Evolutionary conservation across 495 filamentous ascomycete species (phyloP).

Genomic region (Podospora didyma): DNA sequence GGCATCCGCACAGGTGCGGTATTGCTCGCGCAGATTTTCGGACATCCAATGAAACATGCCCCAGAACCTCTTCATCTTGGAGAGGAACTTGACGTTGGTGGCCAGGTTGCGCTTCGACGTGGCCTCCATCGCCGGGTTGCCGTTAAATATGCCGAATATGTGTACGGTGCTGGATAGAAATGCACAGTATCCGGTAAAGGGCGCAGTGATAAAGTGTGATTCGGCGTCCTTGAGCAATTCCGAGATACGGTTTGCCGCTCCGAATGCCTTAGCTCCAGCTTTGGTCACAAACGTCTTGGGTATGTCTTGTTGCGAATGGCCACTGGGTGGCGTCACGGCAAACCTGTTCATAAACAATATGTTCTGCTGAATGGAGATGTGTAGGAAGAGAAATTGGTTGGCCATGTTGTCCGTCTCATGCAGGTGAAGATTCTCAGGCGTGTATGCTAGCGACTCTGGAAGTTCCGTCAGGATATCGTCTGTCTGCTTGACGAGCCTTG

Average conservation of each 20-base stretch:
- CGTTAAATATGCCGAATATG: slow-evolving; percentile 84
- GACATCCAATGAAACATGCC: slow-evolving; percentile 97
- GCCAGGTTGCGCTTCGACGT: slow-evolving; percentile 82
- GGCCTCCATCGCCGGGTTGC: slow-evolving; percentile 66
- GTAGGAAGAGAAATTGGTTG: slow-evolving; percentile 92
- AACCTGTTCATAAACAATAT: slow-evolving; percentile 88
- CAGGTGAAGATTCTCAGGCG: slow-evolving; percentile 73
- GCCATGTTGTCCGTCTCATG: slow-evolving; percentile 81
- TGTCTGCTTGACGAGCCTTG: slow-evolving; percentile 63
- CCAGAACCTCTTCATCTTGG: slow-evolving; percentile 96
- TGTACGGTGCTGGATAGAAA: slow-evolving; percentile 91
- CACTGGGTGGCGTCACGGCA: slow-evolving; percentile 69
- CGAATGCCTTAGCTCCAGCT: slow-evolving; percentile 70
- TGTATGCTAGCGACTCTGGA: slow-evolving; percentile 68
- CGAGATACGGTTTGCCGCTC: slow-evolving; percentile 88
- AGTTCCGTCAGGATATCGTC: slow-evolving; percentile 66
- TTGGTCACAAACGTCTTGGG: slow-evolving; percentile 76
- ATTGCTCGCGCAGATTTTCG: slow-evolving; percentile 88
- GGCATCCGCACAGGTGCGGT: slow-evolving; percentile 79
- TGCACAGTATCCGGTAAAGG: slow-evolving; percentile 91
- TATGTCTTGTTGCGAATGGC: slow-evolving; percentile 65
- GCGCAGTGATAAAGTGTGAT: slow-evolving; percentile 76
- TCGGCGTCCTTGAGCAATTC: slow-evolving; percentile 75
- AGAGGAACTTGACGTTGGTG: slow-evolving; percentile 83
- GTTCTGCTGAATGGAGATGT: slow-evolving; percentile 85